Evolutionary conservation across 2,329 filamentous ascomycete species (phyloP), one percentile per base, ranked within the genome.

Genomic region (Aspergillus spinulosporus): DNA sequence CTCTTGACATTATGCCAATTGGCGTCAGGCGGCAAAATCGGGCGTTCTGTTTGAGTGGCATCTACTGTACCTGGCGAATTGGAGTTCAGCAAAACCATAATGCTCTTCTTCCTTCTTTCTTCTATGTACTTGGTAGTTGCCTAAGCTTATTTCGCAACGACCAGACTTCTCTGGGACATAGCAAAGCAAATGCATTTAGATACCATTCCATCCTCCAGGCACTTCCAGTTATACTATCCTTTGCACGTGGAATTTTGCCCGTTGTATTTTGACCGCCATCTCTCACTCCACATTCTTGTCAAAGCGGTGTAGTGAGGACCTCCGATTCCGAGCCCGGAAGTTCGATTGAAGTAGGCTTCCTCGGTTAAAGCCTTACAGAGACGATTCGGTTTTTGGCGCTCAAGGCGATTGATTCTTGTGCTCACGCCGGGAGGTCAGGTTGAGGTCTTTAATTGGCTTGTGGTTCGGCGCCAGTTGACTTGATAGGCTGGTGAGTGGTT

Each of bases 21-120:
- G 52, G 45, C 37, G 44, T 54, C 44, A 43, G 52, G 39, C 52
- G 58, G 61, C 50, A 60, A 48, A 59, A 60, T 48, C 44, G 39
- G 62, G 62, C 62, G 62, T 52, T 52, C 31, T 46, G 34, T 47
- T 61, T 47, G 56, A 56, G 52, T 59, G 58, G 62, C 56, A 58
- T 59, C 21, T 31, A 46, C 15, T 9, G 11, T 8, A 15, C 21
- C 42, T 51, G 59, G 50, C 32, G 42, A 52, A 54, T 55, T 59
- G 61, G 59, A 59, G 59, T 62, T 63, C 62, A 64, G 61, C 62
- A 60, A 57, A 53, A 40, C 21, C 21, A 21, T 21, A 21, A 21
- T 21, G 21, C 21, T 21, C 21, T 21, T 21, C 21, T 21, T 21
- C 21, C 12, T 34, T 32, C 28, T n/a, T 37, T 49, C 43, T 50